These are phyloP conservation scores for Balansia obtecta DNA, from an alignment of 2,329 filamentous ascomycete genomes.

Conservation along the genomic window DNA sequence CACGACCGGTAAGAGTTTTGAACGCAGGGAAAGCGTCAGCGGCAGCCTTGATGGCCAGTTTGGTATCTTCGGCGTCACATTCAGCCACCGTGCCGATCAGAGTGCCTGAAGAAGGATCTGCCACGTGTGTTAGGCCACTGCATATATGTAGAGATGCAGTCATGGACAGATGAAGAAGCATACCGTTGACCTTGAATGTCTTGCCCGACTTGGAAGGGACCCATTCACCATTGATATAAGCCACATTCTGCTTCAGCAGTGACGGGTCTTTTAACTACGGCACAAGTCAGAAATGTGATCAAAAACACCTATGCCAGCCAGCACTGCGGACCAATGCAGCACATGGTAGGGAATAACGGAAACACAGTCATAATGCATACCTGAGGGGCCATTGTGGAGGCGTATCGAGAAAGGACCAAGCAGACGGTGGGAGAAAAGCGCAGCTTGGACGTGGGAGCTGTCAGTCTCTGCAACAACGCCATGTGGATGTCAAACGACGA, in stretches of 20 bases:
- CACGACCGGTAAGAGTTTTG: slow-evolving; percentile 57
- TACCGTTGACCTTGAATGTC: slow-evolving; percentile 78
- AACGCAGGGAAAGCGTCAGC: slow-evolving; percentile 61
- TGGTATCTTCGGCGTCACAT: slow-evolving; percentile 65
- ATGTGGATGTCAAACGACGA: slow-evolving; percentile 10
- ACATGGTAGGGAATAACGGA: too few relatives aligned
- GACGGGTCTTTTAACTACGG: slow-evolving; percentile 61
- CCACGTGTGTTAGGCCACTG: neutral
- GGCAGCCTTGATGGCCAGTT: slow-evolving; percentile 75
- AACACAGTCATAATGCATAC: slow-evolving; percentile 12
- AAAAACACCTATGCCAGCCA: neutral
- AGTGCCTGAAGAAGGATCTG: slow-evolving; percentile 70
- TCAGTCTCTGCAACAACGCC: slow-evolving; percentile 20
- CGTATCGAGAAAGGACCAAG: slow-evolving; percentile 21
- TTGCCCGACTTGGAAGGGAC: slow-evolving; percentile 72
- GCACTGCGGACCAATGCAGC: neutral
- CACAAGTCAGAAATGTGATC: neutral
- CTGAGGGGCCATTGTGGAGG: slow-evolving; percentile 37
- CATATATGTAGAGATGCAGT: too few relatives aligned
- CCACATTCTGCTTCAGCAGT: slow-evolving; percentile 69
- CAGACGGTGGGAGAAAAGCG: slow-evolving; percentile 19
- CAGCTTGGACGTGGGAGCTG: slow-evolving; percentile 14
- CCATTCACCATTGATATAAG: slow-evolving; percentile 91
- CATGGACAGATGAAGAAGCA: slow-evolving; percentile 4
- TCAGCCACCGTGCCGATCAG: slow-evolving; percentile 77